These are phyloP conservation scores for Nemania diffusa DNA, from an alignment of 2,329 filamentous ascomycete species.

Conservation along the genomic window DNA sequence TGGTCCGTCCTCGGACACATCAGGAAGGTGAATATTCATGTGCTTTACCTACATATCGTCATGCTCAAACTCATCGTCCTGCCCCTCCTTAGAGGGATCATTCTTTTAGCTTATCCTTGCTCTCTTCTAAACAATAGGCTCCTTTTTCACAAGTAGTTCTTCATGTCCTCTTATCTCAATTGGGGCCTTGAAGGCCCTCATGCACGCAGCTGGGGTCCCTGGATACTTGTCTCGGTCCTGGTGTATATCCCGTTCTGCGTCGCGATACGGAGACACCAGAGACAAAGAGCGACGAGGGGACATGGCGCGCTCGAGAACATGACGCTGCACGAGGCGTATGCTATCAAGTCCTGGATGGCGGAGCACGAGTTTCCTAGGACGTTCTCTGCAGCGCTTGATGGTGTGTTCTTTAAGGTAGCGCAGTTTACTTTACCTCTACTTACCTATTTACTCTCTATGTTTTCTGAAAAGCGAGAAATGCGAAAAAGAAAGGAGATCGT, in stretches of 20 bases:
- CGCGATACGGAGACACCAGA: constrained; percentile 4
- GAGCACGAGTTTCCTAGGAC: constrained; percentile 29
- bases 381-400: constrained; percentile 19
- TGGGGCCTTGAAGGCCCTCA: neutral
- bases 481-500: neutral
- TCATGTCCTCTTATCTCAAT: neutral
- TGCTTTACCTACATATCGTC: neutral
- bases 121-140: neutral
- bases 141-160: neutral
- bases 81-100: neutral
- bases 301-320: neutral
- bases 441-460: too few species aligned
- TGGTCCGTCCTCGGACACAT: neutral
- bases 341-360: constrained; percentile 28
- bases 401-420: constrained; percentile 34
- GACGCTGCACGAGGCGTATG: constrained; percentile 35
- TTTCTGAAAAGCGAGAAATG: neutral
- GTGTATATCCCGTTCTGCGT: constrained; percentile 1
- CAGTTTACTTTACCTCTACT: too few species aligned
- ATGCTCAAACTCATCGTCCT: neutral
- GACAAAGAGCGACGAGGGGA: neutral
- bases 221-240: neutral
- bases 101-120: neutral
- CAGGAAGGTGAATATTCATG: neutral
- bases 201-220: neutral